Base-by-base conservation (phyloP, 768 basidiomycete genomes). In the Paxillus ammoniavirescens region DNA sequence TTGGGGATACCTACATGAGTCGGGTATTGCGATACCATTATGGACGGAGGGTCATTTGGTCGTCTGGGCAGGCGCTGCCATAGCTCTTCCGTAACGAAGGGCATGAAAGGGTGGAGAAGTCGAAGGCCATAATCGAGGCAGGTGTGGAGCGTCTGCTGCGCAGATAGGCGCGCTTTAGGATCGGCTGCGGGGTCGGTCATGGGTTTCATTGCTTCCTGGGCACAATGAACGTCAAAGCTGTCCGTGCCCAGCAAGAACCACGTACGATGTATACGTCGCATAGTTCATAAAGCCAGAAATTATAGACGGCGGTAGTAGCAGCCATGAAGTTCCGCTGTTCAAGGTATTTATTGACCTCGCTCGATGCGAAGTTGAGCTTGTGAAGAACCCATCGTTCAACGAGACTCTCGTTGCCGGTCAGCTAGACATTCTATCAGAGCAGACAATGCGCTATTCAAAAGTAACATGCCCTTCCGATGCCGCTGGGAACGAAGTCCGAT, bases 271-370 rank as follows among this genome's bases (percentile, higher is more conserved):
- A 99, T 23, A 99, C 94, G 67, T 99, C 97, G 66, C 97, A 99
- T n/a, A 98, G 77, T 71, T 99, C 96, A 68, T 98, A 95, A 37
- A 99, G 72, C 96, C 97, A 99, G 77, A 97, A 98, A 63, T 91
- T 91, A 74, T 98, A 84, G 0, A 82, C 87, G 0, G 84, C 78
- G 3, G 78, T 86, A 0, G 97, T 96, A 1, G 94, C 97, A 15
- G 80, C 77, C 87, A 96, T 93, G 76, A 99, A 98, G 67, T 95
- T 95, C 42, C 96, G 83, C 21, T 86, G 84, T 23, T 81, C 74
- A 3, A 98, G 77, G 17, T 84, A 75, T 35, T 75, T 76, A 72
- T 96, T 96, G 64, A 93, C 77, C 64, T 92, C 88, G 2, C 72
- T 72, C 0, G 90, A 79, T 5, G 95, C 90, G 33, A 83, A 66